phyloP scores from a whole-genome alignment of 177 flowering plant genomes.

The Vitis hybrid region DNA sequence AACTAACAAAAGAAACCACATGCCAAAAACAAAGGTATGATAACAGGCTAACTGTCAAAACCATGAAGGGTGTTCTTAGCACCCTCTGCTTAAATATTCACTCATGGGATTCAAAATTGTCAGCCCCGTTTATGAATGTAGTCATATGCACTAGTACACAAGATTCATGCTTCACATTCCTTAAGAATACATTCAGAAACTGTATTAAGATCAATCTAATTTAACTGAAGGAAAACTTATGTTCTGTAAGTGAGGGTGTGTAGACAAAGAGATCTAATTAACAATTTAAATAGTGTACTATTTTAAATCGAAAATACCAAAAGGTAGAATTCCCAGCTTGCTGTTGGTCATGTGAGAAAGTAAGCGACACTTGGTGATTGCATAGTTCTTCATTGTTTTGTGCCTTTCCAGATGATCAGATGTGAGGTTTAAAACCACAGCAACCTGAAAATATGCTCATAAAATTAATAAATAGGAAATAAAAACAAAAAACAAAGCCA shows the following conservation, averaged over 20 bases:
- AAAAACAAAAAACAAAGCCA: neutral
- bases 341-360: constrained; percentile 37
- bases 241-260: too few relatives aligned
- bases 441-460: constrained; percentile 29
- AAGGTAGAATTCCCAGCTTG: constrained; percentile 40
- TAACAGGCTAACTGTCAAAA: neutral
- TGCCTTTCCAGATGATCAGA: constrained; percentile 56
- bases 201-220: neutral
- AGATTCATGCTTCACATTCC: neutral
- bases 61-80: neutral
- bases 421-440: constrained; percentile 45
- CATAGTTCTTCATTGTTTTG: constrained; percentile 46
- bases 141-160: neutral
- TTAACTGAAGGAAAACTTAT: neutral
- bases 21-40: neutral
- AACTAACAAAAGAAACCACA: neutral
- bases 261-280: too few relatives aligned
- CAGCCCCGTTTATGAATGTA: neutral
- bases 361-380: constrained; percentile 35
- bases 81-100: neutral
- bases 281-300: too few relatives aligned
- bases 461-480: constrained; percentile 1
- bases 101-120: neutral
- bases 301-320: constrained; percentile 21
- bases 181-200: neutral